Percentiles rank a stretch among this genome's conserved stretches.
These are phyloP conservation scores for Aspergillus carbonarius DNA, from an alignment of 2,329 filamentous ascomycete species.

Conservation along the genomic window DNA sequence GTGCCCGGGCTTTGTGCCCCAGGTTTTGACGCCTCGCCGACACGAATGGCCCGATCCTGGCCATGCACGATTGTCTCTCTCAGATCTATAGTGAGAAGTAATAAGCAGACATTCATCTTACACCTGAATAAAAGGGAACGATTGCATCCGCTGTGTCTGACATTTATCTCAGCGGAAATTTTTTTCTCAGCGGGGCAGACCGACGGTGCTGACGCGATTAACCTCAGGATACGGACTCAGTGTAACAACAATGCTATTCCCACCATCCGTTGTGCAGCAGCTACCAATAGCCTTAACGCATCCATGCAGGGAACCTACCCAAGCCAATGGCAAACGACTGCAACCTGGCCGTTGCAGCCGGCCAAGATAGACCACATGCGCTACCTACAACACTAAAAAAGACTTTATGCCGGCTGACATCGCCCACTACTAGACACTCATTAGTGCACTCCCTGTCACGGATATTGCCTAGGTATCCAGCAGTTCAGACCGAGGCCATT, in stretches of 20 bases:
- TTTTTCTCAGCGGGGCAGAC: too few species aligned
- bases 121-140: too few species aligned
- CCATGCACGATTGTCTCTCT: background rate
- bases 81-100: background rate
- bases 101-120: background rate
- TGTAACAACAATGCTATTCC: background rate
- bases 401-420: background rate
- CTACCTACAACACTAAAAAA: background rate
- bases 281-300: background rate
- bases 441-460: background rate
- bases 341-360: background rate
- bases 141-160: too few species aligned
- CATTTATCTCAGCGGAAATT: too few species aligned
- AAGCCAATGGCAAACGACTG: background rate
- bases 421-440: background rate
- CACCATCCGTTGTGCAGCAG: background rate
- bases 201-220: too few species aligned
- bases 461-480: background rate
- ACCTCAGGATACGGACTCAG: background rate
- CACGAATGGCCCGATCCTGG: background rate
- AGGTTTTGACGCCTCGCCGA: too few species aligned
- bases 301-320: background rate
- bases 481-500: background rate
- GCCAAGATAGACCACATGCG: background rate
- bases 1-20: too few species aligned